phyloP scores from a whole-genome alignment of 257 asterid genomes.

The Salvia rosmarinus region DNA sequence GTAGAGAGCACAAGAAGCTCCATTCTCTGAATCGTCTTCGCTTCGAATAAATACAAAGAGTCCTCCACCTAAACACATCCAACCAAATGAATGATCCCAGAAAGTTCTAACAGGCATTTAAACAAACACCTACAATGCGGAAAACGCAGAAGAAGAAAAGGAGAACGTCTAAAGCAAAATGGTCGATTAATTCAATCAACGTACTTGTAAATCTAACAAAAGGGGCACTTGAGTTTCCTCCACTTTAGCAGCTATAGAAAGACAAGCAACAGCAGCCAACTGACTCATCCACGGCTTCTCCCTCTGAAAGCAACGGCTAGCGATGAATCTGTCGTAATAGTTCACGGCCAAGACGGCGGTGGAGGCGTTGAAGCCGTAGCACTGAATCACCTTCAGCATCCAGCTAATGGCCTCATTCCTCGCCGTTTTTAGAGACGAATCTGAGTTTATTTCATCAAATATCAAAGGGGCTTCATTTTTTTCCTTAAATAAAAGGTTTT shows the following conservation, averaged over 20 bases:
- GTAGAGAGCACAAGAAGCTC: constrained; percentile 79
- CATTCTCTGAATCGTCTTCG: constrained; percentile 88
- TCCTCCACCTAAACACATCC: constrained; percentile 59
- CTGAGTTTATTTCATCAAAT: constrained; percentile 35
- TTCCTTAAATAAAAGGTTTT: constrained; percentile 59
- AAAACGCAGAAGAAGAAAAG: background rate
- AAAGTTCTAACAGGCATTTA: constrained; percentile 31
- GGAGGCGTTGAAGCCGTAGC: constrained; percentile 59
- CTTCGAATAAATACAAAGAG: constrained; percentile 70
- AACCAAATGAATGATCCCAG: constrained; percentile 26
- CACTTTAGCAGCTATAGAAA: constrained; percentile 93
- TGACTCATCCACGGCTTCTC: constrained; percentile 99
- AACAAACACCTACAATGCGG: constrained; percentile 43
- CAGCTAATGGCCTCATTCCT: constrained; percentile 70
- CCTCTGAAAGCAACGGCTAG: constrained; percentile 63
- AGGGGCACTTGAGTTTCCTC: constrained; percentile 94
- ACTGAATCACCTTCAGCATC: constrained; percentile 67
- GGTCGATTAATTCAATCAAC: constrained; percentile 19
- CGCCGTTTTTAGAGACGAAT: constrained; percentile 49
- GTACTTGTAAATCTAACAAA: constrained; percentile 82
- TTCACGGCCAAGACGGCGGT: constrained; percentile 75
- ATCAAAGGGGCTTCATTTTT: constrained; percentile 42
- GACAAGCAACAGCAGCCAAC: constrained; percentile 87
- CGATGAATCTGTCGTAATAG: constrained; percentile 68
- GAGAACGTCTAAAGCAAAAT: background rate